Conservation (phyloP, 2,329 filamentous ascomycete species). For the Hyphodiscus sp. region DNA sequence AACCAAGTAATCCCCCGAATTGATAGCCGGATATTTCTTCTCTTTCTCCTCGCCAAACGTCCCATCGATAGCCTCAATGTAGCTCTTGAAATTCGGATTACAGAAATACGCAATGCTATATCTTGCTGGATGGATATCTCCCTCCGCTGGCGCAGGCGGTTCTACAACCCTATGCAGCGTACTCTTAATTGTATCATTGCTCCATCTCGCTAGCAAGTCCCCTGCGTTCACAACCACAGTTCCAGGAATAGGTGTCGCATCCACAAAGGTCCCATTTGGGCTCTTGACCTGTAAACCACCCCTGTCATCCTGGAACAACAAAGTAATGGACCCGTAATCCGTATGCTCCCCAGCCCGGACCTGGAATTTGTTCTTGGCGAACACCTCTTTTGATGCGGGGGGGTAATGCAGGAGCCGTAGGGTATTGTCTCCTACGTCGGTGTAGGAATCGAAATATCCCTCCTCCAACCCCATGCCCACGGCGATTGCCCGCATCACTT, state of each 20-base stretch:
- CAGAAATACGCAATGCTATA: constrained; percentile 87
- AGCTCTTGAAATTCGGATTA: constrained; percentile 57
- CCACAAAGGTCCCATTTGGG: constrained; percentile 70
- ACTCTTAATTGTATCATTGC: constrained; percentile 84
- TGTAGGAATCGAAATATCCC: constrained; percentile 69
- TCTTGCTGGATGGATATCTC: constrained; percentile 58
- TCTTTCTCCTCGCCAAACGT: constrained; percentile 53
- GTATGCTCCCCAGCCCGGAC: constrained; percentile 46
- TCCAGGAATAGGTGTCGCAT: constrained; percentile 74
- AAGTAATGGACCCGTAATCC: constrained; percentile 46
- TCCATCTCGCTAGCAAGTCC: constrained; percentile 80
- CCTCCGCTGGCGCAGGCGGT: constrained; percentile 55
- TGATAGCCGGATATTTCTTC: constrained; percentile 75
- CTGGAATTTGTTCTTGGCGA: constrained; percentile 44
- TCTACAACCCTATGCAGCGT: constrained; percentile 88
- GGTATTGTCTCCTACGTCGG: constrained; percentile 58
- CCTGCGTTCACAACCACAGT: constrained; percentile 87
- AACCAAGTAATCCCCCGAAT: constrained; percentile 74
- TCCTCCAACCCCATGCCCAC: constrained; percentile 70
- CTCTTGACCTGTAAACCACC: constrained; percentile 52
- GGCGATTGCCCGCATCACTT: constrained; percentile 80
- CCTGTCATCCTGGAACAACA: constrained; percentile 47
- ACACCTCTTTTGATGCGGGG: constrained; percentile 36
- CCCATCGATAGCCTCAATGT: constrained; percentile 60
- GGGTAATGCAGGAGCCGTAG: constrained; percentile 56